phyloP scores from a whole-genome alignment of 2,329 filamentous ascomycete genomes.

The Cytospora leucostoma region DNA sequence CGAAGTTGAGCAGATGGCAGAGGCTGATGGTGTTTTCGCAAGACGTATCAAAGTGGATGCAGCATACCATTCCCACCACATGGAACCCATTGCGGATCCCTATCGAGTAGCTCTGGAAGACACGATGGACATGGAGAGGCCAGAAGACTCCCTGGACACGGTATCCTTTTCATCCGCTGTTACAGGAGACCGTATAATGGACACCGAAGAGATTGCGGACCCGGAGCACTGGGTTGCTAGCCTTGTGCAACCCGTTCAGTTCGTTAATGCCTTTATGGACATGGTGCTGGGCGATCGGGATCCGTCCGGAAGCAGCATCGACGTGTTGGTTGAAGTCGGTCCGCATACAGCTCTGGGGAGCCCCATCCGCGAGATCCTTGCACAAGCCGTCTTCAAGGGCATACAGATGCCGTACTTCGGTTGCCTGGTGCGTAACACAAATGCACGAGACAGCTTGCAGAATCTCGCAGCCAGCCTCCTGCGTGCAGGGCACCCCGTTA shows the following conservation, averaged over 20 bases:
- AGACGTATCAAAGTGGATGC: conserved; percentile 32
- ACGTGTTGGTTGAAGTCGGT: conserved; percentile 49
- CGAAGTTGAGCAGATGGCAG: conserved; percentile 29
- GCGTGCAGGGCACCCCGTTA: not conserved
- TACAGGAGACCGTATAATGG: not conserved
- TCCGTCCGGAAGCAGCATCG: conserved; percentile 31
- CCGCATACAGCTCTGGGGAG: conserved; percentile 52
- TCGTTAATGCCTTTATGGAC: not conserved
- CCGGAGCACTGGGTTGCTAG: not conserved
- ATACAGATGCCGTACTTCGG: not conserved
- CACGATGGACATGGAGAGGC: not conserved
- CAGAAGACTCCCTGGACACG: not conserved
- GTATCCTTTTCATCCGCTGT: conserved; percentile 2
- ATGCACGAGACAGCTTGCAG: not conserved
- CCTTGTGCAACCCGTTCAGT: conserved; percentile 2
- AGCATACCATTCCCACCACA: conserved; percentile 38
- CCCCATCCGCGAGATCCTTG: conserved; percentile 52
- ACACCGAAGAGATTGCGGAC: not conserved
- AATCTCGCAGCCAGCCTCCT: not conserved
- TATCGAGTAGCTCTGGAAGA: conserved; percentile 29
- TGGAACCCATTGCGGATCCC: conserved; percentile 31
- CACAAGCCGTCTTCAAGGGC: conserved; percentile 30
- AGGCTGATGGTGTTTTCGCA: conserved; percentile 33
- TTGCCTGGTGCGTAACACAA: conserved; percentile 6
- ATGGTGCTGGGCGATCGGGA: not conserved